Base-by-base conservation (phyloP, 805 yeast species). In the Schwanniomyces polymorphus region DNA sequence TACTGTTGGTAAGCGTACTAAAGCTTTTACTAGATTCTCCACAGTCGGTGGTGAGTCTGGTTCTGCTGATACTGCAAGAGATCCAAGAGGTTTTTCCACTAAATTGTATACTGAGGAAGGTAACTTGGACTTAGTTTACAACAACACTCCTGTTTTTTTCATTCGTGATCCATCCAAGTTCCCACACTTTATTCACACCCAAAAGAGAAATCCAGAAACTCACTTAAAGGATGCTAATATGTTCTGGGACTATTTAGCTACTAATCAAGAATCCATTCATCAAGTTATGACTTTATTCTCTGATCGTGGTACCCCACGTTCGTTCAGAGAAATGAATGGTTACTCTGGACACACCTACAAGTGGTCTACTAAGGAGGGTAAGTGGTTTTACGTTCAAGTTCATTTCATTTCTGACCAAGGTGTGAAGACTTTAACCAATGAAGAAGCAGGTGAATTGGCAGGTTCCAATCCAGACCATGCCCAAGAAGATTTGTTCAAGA, bases 11-110 rank as follows among this genome's bases (percentile, higher is more conserved):
- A 88, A 88, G 73, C 86, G 82, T 70, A 88, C 96, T 29, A 81
- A 79, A 63, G 77, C 84, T 50, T 74, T 82, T 49, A 82, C 86
- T 21, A 78, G 97, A 67, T 88, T 88, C 70, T 87, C 94, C 56
- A 88, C 94, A 27, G 96, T 88, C 46, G 95, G 94, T 58, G 94
- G 94, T 54, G 95, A 88, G 68, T 67, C 74, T 45, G 96, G 94
- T 41, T 80, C 90, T 33, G 82, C 94, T 2, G 95, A 88, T 64
- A 78, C 91, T 38, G 89, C 87, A 25, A 82, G 96, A 74, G 96
- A 88, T 67, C 95, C 95, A 59, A 80, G 95, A 74, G 96, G 96
- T 16, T 86, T 86, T 61, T 78, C 94, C 43, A 80, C 84, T 59
- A 88, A 88, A 69, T 78, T 88, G 51, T 86, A 86, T 70, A 87